Evolutionary conservation across 352 stramenopile species (phyloP).

Genomic region (Aphanomyces astaci): DNA sequence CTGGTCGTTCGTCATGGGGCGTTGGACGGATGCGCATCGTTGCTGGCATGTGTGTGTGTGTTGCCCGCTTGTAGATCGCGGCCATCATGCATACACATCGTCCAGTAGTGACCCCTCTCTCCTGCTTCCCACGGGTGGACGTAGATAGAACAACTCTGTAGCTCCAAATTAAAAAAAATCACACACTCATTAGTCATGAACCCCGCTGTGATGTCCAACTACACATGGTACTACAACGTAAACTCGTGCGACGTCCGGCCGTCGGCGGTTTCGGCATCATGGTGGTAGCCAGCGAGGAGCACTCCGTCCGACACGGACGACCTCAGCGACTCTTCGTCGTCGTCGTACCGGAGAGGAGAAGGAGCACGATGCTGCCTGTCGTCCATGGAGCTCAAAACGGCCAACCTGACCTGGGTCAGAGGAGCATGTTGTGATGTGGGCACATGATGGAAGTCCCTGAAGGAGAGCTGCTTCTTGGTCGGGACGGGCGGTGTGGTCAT

Average conservation of each 20-base stretch:
- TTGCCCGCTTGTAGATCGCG: not conserved
- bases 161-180: no score
- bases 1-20: no score
- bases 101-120: not conserved
- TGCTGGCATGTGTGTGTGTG: not conserved
- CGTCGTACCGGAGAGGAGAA: not conserved
- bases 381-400: not conserved
- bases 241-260: slow-evolving; percentile 8
- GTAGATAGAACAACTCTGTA: no score
- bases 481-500: not conserved
- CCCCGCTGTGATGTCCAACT: not conserved
- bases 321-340: not conserved
- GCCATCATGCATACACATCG: no score
- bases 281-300: not conserved
- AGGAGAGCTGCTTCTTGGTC: no score
- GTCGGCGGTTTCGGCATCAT: not conserved
- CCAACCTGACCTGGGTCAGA: not conserved
- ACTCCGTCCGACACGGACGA: slow-evolving; percentile 7
- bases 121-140: no score
- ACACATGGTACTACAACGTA: slow-evolving; percentile 1
- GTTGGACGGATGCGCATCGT: not conserved
- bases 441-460: no score
- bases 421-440: not conserved
- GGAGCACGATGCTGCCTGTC: no score
- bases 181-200: not conserved